Evolutionary conservation across 2,329 filamentous ascomycete genomes (phyloP).

Genomic region (Magnaporthales sp.): DNA sequence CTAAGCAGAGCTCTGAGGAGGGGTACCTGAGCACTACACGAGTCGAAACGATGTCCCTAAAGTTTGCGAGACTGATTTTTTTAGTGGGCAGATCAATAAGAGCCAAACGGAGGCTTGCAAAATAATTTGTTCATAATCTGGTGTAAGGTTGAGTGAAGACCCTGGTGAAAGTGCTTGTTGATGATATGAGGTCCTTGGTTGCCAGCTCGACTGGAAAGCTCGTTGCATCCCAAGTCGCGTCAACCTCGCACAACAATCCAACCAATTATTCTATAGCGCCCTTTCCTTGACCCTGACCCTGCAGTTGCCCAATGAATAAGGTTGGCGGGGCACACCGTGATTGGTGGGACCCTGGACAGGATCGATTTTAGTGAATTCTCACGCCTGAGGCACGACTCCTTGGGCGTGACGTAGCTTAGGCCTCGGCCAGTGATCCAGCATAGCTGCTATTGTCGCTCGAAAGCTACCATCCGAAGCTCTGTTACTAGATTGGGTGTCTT

Average conservation of each 20-base stretch:
- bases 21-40: not conserved
- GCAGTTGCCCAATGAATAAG: not conserved
- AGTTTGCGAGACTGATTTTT: not conserved
- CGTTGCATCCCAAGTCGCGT: constrained; percentile 3
- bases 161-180: not conserved
- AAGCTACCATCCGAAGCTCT: constrained; percentile 1
- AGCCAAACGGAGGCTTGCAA: not conserved
- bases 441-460: not conserved
- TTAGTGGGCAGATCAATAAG: not conserved
- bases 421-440: constrained; percentile 4
- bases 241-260: not conserved
- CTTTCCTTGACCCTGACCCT: not conserved
- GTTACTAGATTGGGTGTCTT: not conserved
- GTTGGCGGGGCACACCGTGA: constrained; percentile 2
- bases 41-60: not conserved
- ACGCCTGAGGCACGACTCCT: constrained; percentile 5
- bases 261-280: not conserved
- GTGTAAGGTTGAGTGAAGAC: not conserved
- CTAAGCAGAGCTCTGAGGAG: constrained; percentile 1
- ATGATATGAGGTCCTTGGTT: not conserved
- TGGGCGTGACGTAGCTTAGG: constrained; percentile 6
- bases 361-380: not conserved
- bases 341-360: constrained; percentile 1
- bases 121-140: not conserved
- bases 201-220: not conserved